Base-by-base conservation (phyloP, 768 basidiomycete genomes). In the Thelephora aurantiotincta region DNA sequence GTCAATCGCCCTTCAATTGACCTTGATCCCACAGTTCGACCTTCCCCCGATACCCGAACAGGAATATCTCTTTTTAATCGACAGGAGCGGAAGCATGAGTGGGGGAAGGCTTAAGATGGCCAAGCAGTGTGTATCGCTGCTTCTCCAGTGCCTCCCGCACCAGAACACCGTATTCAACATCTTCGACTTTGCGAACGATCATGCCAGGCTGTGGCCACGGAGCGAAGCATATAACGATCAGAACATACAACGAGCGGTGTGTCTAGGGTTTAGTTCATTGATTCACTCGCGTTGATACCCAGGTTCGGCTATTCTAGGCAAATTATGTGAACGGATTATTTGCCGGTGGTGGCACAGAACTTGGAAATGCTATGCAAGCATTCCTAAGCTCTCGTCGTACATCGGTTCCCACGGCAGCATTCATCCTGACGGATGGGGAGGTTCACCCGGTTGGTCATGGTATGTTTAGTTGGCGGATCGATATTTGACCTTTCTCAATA, bases 31-130 rank as follows among this genome's bases (percentile, higher is more conserved):
- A 1, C 71, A 67, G 37, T 71, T 73, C 49, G 56, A 63, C 16
- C 54, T 76, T 3, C 67, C 68, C 1, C 64, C 65, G 1, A 54
- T 75, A 1, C 49, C 50, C 11, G 55, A 62, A 0, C 77, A 77
- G 45, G 79, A 81, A 49, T 81, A 73, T 47, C 60, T 82, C 0
- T 82, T 82, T 51, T 48, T 82, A 6, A 62, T 82, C 11, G 79
- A 82, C 51, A 62, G 77, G 43, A 76, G 72, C 16, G 70, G 73
- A 0, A 77, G 74, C 44, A 81, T 81, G 80, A 0, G 0, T 0
- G 35, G 43, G 6, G 13, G 20, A 11, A 55, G 70, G 5, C 72
- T 79, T 2, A 64, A 64, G 33, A 69, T 64, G 2, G 75, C 77
- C 6, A 77, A 71, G 51, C 49, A 57, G 26, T 72, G 75, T 0